These are phyloP conservation scores for Pseudogymnoascus sp. DNA, from an alignment of 2,329 filamentous ascomycete genomes.

Conservation along the genomic window DNA sequence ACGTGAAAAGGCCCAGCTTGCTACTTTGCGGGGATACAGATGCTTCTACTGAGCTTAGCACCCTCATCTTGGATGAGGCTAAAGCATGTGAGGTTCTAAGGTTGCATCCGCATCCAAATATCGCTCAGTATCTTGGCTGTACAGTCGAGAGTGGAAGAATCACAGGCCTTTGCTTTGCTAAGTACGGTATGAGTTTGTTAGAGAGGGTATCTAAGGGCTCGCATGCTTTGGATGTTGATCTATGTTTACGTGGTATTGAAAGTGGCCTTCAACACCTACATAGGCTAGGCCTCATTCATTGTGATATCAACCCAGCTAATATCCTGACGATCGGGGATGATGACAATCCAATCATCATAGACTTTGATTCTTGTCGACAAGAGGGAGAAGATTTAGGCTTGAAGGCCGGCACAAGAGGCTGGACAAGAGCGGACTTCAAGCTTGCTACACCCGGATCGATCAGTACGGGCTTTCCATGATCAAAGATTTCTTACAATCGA, in stretches of 20 bases:
- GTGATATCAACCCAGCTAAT: constrained; percentile 27
- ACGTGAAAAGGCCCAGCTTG: constrained; percentile 12
- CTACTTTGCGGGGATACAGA: constrained; percentile 12
- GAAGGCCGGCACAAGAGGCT: background rate
- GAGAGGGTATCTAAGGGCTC: constrained; percentile 17
- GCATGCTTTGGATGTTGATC: constrained; percentile 15
- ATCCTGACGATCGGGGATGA: constrained; percentile 25
- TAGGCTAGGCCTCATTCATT: constrained; percentile 24
- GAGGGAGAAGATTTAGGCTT: constrained; percentile 17
- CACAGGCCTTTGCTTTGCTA: constrained; percentile 22
- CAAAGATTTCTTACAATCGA: background rate
- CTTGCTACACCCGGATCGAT: background rate
- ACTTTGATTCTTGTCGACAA: constrained; percentile 26
- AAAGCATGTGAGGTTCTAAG: constrained; percentile 20
- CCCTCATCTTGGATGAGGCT: constrained; percentile 10
- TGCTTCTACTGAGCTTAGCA: constrained; percentile 10
- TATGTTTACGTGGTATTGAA: constrained; percentile 16
- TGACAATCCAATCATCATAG: constrained; percentile 21
- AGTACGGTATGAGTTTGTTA: constrained; percentile 20
- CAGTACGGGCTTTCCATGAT: background rate
- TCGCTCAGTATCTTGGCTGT: constrained; percentile 22
- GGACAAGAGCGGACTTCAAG: background rate
- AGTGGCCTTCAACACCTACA: constrained; percentile 26
- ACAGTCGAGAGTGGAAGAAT: constrained; percentile 16
- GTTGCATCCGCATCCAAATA: constrained; percentile 24